Evolutionary conservation across 257 asterid genomes (phyloP).

Genomic region (Nicotiana obtusifolia): DNA sequence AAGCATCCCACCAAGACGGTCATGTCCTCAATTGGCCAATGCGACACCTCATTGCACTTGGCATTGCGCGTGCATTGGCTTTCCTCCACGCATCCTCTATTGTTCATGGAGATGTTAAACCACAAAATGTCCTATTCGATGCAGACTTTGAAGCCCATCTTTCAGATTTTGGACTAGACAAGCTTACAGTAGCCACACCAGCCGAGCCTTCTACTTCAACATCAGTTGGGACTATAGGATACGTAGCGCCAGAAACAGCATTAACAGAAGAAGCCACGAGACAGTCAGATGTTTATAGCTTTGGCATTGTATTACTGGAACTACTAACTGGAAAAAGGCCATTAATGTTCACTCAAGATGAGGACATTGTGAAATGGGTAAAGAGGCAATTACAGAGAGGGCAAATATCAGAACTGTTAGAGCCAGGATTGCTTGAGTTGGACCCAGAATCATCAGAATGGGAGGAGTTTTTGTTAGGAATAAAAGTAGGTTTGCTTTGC

Average conservation of each 20-base stretch:
- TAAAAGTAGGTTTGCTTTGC: conserved; percentile 73
- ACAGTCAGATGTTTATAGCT: conserved; percentile 64
- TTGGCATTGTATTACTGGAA: conserved; percentile 59
- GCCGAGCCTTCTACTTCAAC: conserved; percentile 48
- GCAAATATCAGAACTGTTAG: conserved; percentile 62
- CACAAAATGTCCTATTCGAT: conserved; percentile 59
- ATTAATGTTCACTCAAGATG: conserved; percentile 58
- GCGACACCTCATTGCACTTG: conserved; percentile 69
- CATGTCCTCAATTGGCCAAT: conserved; percentile 76
- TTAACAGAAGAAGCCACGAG: conserved; percentile 35
- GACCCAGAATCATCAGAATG: conserved; percentile 82
- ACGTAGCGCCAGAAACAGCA: conserved; percentile 46
- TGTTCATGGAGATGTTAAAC: conserved; percentile 62
- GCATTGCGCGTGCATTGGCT: conserved; percentile 57
- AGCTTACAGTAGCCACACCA: conserved; percentile 32
- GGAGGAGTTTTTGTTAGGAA: conserved; percentile 74
- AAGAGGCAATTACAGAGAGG: conserved; percentile 65
- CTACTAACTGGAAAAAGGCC: conserved; percentile 65
- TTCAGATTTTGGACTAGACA: conserved; percentile 57
- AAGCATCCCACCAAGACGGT: conserved; percentile 77
- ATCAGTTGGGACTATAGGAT: conserved; percentile 52
- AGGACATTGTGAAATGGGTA: conserved; percentile 73
- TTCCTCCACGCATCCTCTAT: conserved; percentile 50
- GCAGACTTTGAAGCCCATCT: conserved; percentile 79
- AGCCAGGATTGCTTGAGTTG: conserved; percentile 65